A percentile compares a stretch with the other conserved stretches of the same genome.
Evolutionary conservation across 106 monocot genomes (phyloP).

Genomic region (Iris macrosiphon): DNA sequence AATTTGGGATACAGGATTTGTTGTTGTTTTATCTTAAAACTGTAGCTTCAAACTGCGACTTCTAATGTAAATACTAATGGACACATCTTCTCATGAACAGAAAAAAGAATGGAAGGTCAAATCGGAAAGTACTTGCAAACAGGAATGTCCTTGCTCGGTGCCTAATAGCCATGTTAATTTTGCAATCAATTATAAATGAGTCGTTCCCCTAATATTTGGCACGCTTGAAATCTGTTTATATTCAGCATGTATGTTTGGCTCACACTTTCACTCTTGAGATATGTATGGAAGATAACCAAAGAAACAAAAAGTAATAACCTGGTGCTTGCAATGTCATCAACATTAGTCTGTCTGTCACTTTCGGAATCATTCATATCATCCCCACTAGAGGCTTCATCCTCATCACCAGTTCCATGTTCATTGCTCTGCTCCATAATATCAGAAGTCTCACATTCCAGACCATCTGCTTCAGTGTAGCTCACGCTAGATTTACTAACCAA

Average conservation of each 20-base stretch:
- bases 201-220: not conserved
- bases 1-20: no score
- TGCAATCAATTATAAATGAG: no score
- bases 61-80: no score
- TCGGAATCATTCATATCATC: slow-evolving; percentile 17
- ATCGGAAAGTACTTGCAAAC: no score
- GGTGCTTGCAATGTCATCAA: slow-evolving; percentile 5
- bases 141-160: no score
- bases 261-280: not conserved
- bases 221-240: not conserved
- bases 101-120: not conserved
- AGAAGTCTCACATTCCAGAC: not conserved
- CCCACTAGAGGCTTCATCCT: slow-evolving; percentile 13
- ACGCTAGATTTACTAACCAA: slow-evolving; percentile 5
- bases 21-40: no score
- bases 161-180: no score
- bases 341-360: slow-evolving; percentile 1
- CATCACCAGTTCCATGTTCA: slow-evolving; percentile 18
- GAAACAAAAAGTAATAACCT: slow-evolving; percentile 13
- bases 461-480: slow-evolving; percentile 5
- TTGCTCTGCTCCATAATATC: not conserved
- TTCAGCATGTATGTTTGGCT: not conserved
- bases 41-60: no score
- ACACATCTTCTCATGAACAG: not conserved
- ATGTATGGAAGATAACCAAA: not conserved